Base-by-base conservation (phyloP, 2,329 filamentous ascomycete species). In the Parasarocladium wereldwijsianum region DNA sequence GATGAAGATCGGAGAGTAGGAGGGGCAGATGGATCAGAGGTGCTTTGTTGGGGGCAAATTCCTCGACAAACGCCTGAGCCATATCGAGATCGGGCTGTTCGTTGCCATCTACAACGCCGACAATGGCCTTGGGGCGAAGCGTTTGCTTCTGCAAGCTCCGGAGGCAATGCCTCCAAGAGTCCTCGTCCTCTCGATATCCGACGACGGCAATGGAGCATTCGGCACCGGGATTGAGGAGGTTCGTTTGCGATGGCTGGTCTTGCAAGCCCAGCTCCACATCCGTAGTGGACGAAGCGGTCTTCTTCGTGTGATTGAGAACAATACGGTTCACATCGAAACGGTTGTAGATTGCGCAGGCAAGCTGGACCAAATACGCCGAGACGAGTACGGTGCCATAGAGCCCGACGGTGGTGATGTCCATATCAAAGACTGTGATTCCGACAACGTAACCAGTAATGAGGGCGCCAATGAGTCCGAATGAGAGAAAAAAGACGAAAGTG, bases 31-130 rank as follows among this genome's bases (percentile, higher is more conserved):
- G 35, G 24, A 36, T 36, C 3, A 36, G 35, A 8, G 29, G 26
- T 2, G 35, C 35, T 4, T 36, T 33, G 23, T 32, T 9, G 4
- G 35, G 34, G 18, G 34, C 11, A 20, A 36, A 34, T 22, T 36
- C 35, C 2, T 28, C 19, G 10, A 36, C 29, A 15, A 36, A 36
- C 6, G 35, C 35, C 8, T 31, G 24, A 4, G 35, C 35, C 35
- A 36, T 36, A 29, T 14, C 31, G 19, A 36, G 22, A 32, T 36
- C 35, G 8, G 35, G 35, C 30, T 29, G 26, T 5, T 36, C 32
- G 24, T 36, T 34, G n/a, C 35, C 35, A 9, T 36, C 35, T 19
- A 36, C 35, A 19, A 36, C 35, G 15, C 35, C 35, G 19, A 36
- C 31, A 12, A 36, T 32, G 22, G 32, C 33, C 26, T 36, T 36